Evolutionary conservation across 345 rosid genomes (phyloP).

Genomic region (Hevea brasiliensis): DNA sequence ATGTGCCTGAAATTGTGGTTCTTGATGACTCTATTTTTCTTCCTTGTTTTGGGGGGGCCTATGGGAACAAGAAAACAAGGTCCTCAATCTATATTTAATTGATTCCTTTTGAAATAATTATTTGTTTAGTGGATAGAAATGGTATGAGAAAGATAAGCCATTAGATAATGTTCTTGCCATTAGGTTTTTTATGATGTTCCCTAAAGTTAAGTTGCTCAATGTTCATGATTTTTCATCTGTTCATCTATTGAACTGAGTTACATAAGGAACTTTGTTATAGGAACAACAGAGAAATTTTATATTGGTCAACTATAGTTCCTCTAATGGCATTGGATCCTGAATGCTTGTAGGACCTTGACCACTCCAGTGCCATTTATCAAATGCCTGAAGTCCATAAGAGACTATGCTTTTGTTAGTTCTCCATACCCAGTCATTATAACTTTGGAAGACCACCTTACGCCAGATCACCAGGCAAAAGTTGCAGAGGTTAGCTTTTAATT

Average conservation of each 20-base stretch:
- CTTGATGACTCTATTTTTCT: too few relatives aligned
- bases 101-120: background rate
- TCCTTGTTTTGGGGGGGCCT: too few relatives aligned
- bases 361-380: constrained; percentile 67
- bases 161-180: background rate
- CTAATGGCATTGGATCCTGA: background rate
- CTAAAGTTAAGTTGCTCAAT: background rate
- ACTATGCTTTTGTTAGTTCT: constrained; percentile 69
- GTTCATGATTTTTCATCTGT: background rate
- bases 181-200: background rate
- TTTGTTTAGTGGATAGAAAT: background rate
- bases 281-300: background rate
- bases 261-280: background rate
- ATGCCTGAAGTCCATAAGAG: constrained; percentile 71
- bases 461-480: constrained; percentile 81
- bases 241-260: background rate
- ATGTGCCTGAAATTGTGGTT: background rate
- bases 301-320: background rate
- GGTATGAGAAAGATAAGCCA: background rate
- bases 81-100: background rate
- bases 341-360: constrained; percentile 68
- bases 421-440: constrained; percentile 90
- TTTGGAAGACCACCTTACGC: constrained; percentile 90
- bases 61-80: background rate
- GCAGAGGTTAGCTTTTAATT: constrained; percentile 52